Evolutionary conservation across 2,329 filamentous ascomycete genomes (phyloP).

Genomic region (Davidsoniella eucalypti): DNA sequence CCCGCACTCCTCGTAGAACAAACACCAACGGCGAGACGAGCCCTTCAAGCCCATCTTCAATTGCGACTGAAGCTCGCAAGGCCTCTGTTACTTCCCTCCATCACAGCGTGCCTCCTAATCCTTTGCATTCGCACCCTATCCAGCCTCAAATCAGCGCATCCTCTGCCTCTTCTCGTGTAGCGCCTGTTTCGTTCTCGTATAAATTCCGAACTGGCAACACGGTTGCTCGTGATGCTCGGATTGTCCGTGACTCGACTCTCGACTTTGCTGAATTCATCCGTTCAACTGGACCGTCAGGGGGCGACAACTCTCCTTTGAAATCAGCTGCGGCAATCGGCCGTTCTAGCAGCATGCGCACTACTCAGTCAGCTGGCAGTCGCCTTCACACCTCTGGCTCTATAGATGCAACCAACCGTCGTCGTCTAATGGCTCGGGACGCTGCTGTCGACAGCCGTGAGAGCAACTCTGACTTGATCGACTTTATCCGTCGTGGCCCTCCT

Average conservation of each 20-base stretch:
- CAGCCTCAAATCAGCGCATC: slow-evolving; percentile 3
- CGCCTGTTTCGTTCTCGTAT: neutral
- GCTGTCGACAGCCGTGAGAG: slow-evolving; percentile 44
- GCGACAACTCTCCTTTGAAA: slow-evolving; percentile 20
- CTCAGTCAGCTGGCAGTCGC: slow-evolving; percentile 21
- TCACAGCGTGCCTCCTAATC: slow-evolving; percentile 11
- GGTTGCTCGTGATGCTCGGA: slow-evolving; percentile 53
- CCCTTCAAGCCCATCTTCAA: slow-evolving; percentile 33
- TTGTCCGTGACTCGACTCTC: slow-evolving; percentile 52
- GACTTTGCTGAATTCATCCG: slow-evolving; percentile 87
- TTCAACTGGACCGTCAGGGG: slow-evolving; percentile 55
- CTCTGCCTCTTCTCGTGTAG: slow-evolving; percentile 14
- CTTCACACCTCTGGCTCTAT: slow-evolving; percentile 8
- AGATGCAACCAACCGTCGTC: slow-evolving; percentile 28
- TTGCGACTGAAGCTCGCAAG: slow-evolving; percentile 19
- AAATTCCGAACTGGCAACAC: slow-evolving; percentile 1
- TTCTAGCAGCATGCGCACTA: slow-evolving; percentile 24
- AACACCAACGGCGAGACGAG: slow-evolving; percentile 26
- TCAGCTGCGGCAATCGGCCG: slow-evolving; percentile 18
- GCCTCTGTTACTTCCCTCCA: slow-evolving; percentile 12
- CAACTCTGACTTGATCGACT: slow-evolving; percentile 83
- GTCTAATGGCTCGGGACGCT: slow-evolving; percentile 57
- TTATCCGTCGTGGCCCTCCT: slow-evolving; percentile 76
- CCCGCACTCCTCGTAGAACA: slow-evolving; percentile 29
- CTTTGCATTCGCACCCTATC: slow-evolving; percentile 11